A percentile compares a stretch with the other conserved stretches of the same genome.
Conservation (phyloP, 2,329 filamentous ascomycete species). For the Boeremia lycopersici region DNA sequence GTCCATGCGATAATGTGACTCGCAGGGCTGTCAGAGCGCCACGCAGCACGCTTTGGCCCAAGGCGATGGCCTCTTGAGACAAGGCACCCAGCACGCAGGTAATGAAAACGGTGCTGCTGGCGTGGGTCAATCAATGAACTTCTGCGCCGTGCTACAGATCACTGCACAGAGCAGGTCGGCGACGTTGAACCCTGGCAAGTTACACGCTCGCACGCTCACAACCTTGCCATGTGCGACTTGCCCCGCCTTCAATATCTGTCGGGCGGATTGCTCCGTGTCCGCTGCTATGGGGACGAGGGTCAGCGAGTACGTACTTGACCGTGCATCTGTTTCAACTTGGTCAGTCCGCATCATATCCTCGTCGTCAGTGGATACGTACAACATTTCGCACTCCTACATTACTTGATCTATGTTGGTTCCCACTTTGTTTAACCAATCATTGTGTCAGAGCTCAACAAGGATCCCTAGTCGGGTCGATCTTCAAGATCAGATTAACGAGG, state of each 20-base stretch:
- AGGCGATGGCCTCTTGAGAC: neutral
- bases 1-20: conserved; percentile 27
- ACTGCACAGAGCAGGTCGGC: conserved; percentile 31
- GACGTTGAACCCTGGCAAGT: conserved; percentile 29
- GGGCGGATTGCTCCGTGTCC: conserved; percentile 18
- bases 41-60: conserved; percentile 9
- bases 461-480: conserved; percentile 33
- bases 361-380: conserved; percentile 3
- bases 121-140: conserved; percentile 19
- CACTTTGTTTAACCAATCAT: conserved; percentile 3
- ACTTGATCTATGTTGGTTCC: neutral
- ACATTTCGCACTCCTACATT: conserved; percentile 2
- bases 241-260: conserved; percentile 23
- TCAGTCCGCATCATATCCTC: conserved; percentile 2
- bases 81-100: conserved; percentile 29
- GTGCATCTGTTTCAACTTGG: conserved; percentile 4
- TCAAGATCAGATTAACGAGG: conserved; percentile 46
- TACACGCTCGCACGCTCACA: conserved; percentile 24
- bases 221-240: conserved; percentile 18
- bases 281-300: conserved; percentile 24
- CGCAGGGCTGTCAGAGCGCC: conserved; percentile 7
- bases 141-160: conserved; percentile 29
- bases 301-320: conserved; percentile 21
- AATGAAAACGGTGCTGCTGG: conserved; percentile 31
- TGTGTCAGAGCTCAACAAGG: conserved; percentile 20